Evolutionary conservation across 2,329 filamentous ascomycete genomes (phyloP).

Genomic region (Zymoseptoria crescenta): DNA sequence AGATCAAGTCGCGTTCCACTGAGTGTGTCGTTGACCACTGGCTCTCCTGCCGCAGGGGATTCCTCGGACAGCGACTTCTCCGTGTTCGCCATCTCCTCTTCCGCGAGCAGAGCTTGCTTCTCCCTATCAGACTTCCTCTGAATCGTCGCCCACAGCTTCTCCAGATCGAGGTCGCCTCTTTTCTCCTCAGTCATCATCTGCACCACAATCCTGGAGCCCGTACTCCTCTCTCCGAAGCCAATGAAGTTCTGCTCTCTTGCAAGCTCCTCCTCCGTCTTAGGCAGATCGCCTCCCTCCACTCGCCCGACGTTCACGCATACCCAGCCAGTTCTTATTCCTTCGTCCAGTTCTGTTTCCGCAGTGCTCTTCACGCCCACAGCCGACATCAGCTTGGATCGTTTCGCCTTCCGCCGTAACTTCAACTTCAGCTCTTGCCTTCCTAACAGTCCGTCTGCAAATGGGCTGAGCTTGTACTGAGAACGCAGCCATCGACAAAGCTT

Average conservation of each 20-base stretch:
- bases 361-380: conserved; percentile 53
- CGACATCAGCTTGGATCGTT: conserved; percentile 72
- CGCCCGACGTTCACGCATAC: conserved; percentile 85
- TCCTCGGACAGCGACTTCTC: neutral
- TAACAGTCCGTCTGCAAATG: conserved; percentile 78
- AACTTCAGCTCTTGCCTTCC: conserved; percentile 87
- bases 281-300: conserved; percentile 60
- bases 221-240: conserved; percentile 61
- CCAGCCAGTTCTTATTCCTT: conserved; percentile 90
- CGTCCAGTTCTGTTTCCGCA: conserved; percentile 58
- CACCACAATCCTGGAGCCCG: conserved; percentile 57
- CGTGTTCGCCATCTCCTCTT: neutral
- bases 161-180: conserved; percentile 57
- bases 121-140: conserved; percentile 20
- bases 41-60: neutral
- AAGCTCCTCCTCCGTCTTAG: conserved; percentile 33
- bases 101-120: conserved; percentile 11
- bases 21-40: neutral
- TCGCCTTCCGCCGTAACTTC: conserved; percentile 71
- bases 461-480: conserved; percentile 60
- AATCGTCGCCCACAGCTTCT: conserved; percentile 50
- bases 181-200: conserved; percentile 68
- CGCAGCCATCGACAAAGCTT: conserved; percentile 82
- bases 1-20: neutral
- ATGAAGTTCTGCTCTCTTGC: conserved; percentile 51